Evolutionary conservation across 2,329 filamentous ascomycete species (phyloP).

Genomic region (Dothiorella sarmentorum): DNA sequence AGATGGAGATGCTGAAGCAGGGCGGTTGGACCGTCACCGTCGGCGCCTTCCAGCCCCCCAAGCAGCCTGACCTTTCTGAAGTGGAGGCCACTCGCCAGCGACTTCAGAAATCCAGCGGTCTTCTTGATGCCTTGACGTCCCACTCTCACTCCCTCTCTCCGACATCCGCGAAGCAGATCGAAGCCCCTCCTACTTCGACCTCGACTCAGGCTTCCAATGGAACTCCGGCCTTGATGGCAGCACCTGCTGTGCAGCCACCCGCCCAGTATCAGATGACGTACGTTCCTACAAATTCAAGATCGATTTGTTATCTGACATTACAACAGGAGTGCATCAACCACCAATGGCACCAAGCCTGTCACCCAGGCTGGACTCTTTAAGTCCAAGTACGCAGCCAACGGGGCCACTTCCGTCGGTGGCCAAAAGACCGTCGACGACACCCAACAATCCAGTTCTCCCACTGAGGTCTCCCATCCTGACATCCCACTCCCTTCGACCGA

Average conservation of each 20-base stretch:
- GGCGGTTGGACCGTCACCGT: slow-evolving; percentile 24
- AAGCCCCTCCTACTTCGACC: neutral
- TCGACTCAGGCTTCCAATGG: neutral
- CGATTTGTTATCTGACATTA: neutral
- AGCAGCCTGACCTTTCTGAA: neutral
- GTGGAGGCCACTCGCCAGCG: slow-evolving; percentile 1
- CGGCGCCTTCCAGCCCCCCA: slow-evolving; percentile 17
- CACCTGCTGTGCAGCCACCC: neutral
- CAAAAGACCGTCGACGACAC: neutral
- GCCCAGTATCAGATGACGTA: neutral
- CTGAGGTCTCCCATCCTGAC: slow-evolving; percentile 1
- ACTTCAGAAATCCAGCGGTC: neutral
- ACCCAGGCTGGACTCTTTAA: neutral
- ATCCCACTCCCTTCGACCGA: slow-evolving; percentile 20
- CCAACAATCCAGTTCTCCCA: neutral
- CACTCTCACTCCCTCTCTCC: neutral
- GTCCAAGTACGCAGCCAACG: neutral
- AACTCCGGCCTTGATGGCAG: neutral
- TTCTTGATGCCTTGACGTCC: neutral
- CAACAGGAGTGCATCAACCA: neutral
- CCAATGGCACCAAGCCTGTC: neutral
- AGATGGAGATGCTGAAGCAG: slow-evolving; percentile 25
- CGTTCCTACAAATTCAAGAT: neutral
- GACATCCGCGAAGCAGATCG: neutral
- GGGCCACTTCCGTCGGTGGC: neutral